These are phyloP conservation scores for Postia placenta DNA, from an alignment of 768 basidiomycete species.

Conservation along the genomic window DNA sequence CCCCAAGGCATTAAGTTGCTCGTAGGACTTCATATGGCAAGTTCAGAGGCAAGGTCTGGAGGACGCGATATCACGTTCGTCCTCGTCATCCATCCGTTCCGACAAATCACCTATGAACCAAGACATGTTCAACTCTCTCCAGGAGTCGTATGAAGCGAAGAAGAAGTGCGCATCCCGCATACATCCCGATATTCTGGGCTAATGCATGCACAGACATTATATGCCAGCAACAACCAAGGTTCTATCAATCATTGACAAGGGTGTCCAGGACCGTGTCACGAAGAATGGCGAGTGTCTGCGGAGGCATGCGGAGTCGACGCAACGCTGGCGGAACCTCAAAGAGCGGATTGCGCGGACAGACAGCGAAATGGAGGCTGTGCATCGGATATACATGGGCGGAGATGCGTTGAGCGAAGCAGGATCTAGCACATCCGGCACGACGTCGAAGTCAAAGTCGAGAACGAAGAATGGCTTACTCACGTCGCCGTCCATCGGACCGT, in stretches of 20 bases:
- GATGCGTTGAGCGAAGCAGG: conserved; percentile 62
- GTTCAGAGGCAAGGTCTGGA: conserved; percentile 54
- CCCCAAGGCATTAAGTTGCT: background rate
- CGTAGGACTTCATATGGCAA: conserved; percentile 78
- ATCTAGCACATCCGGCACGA: conserved; percentile 58
- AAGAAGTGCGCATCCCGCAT: conserved; percentile 54
- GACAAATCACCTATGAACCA: conserved; percentile 49
- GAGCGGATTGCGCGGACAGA: conserved; percentile 81
- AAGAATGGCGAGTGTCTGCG: conserved; percentile 95
- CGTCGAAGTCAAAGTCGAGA: conserved; percentile 20
- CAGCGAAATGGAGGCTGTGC: conserved; percentile 70
- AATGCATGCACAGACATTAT: conserved; percentile 61
- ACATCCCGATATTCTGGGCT: conserved; percentile 3
- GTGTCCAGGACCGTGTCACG: conserved; percentile 86
- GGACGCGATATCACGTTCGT: conserved; percentile 36
- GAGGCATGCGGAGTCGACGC: conserved; percentile 82
- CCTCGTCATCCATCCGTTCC: conserved; percentile 40
- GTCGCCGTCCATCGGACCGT: conserved; percentile 52
- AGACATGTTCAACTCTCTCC: conserved; percentile 59
- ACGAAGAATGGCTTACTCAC: conserved; percentile 51
- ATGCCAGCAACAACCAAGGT: conserved; percentile 92
- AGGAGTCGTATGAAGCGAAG: conserved; percentile 81
- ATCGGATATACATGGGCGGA: conserved; percentile 45
- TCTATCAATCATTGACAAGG: conserved; percentile 89
- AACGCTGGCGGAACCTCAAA: conserved; percentile 75